Evolutionary conservation across 1,139 yeast genomes (phyloP), one percentile per base, ranked within the genome.

Genomic region (Pichia sp.): DNA sequence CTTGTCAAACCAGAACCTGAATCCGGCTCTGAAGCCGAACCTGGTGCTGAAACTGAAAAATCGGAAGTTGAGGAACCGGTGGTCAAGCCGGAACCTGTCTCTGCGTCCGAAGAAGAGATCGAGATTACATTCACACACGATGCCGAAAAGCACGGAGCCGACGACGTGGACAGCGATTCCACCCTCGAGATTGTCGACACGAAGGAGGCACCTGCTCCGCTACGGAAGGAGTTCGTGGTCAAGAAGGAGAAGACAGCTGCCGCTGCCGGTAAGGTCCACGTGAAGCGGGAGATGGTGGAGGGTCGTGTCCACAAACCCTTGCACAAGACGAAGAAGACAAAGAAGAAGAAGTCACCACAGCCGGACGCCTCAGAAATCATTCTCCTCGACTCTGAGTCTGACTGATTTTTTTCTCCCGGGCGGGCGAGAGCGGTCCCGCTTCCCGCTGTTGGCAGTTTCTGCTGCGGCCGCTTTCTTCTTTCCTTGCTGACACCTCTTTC

Each of bases 281-380:
- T n/a, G n/a, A 20, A 37, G 18, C 4, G 14, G 14, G 18, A 17
- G n/a, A 15, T 20, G 17, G 31, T 9, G 4, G 21, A 11, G 30
- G 40, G 31, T 12, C 31, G 40, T 20, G 30, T 22, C 21, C 30
- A 17, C 9, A 39, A 39, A 24, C 40, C 31, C 10, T 4, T 11
- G 27, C 31, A 37, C 32, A 32, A 31, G 11, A 14, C n/a, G 4
- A 31, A 20, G 19, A 31, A 20, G 5, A 22, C n/a, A 19, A 39
- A 39, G 36, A 39, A 31, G 28, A n/a, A n/a, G n/a, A n/a, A n/a
- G n/a, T n/a, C n/a, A n/a, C n/a, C 6, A 19, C 27, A 38, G 17
- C 34, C 40, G 9, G 48, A 45, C 20, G 36, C 48, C 14, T 45
- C 48, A 9, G 48, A 46, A 34, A 38, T 46, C 30, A 42, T 46